A percentile compares a stretch with the other conserved stretches of the same genome.
Conservation (phyloP, 2,329 filamentous ascomycete genomes). For the Tolypocladium tropicale region DNA sequence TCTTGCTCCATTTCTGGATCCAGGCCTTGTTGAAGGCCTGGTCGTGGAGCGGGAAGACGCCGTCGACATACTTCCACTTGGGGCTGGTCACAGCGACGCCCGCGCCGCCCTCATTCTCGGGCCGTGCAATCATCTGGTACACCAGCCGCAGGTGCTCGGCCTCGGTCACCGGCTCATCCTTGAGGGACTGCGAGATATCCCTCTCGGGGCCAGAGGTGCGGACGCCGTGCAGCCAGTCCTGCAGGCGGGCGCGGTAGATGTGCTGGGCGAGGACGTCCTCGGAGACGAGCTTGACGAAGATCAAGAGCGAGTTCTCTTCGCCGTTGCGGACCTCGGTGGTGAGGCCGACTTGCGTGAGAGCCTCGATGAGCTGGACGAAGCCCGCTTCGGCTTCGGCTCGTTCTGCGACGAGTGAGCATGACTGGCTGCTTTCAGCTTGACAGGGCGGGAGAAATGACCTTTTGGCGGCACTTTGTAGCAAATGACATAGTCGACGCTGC, state of each 20-base stretch:
- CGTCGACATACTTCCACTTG: conserved; percentile 62
- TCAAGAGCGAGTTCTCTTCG: conserved; percentile 60
- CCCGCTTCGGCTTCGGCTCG: conserved; percentile 58
- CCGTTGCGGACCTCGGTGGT: conserved; percentile 80
- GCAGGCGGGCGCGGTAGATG: conserved; percentile 76
- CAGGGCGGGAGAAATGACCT: conserved; percentile 33
- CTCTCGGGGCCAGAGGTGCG: conserved; percentile 65
- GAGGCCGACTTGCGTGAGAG: conserved; percentile 69
- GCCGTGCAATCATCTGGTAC: conserved; percentile 72
- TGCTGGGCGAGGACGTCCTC: conserved; percentile 65
- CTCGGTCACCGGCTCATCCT: conserved; percentile 69
- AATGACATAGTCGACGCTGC: conserved; percentile 79
- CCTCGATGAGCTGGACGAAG: conserved; percentile 69
- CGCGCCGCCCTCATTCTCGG: conserved; percentile 64
- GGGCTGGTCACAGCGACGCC: conserved; percentile 61
- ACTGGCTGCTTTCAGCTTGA: neutral
- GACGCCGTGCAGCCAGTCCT: conserved; percentile 90
- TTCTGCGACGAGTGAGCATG: conserved; percentile 33
- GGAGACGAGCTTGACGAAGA: conserved; percentile 76
- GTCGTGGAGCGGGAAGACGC: conserved; percentile 73
- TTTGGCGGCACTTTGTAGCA: conserved; percentile 62
- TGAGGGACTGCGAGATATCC: conserved; percentile 57
- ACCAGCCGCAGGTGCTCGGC: conserved; percentile 82
- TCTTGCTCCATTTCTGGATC: conserved; percentile 65
- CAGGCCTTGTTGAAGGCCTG: conserved; percentile 64